Base-by-base conservation (phyloP, 495 filamentous ascomycete species). In the Echria macrotheca region DNA sequence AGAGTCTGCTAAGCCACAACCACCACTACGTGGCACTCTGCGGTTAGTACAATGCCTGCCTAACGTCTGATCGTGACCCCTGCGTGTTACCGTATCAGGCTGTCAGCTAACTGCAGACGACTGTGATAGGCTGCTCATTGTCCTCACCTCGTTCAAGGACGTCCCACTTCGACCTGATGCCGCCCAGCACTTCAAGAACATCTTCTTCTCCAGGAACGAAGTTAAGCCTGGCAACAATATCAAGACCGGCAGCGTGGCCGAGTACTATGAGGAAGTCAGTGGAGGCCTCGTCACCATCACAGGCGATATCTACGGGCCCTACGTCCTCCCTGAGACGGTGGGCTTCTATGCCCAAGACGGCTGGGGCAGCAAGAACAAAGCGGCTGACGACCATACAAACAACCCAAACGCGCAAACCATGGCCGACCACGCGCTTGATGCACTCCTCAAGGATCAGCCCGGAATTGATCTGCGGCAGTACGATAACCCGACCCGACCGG, bases 121-220 rank as follows among this genome's bases (percentile, higher is more conserved):
- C n/a, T n/a, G n/a, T n/a, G n/a, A n/a, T n/a, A n/a, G n/a, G n/a
- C n/a, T n/a, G n/a, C n/a, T 35, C 31, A 11, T 35, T 3, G 9
- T 35, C 31, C 12, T 3, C 31, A 4, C 17, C 31, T 10, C 40
- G 8, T 24, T 11, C 40, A 24, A 44, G 22, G 11, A 44, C 2
- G 28, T 44, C 10, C 18, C 17, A n/a, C n/a, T n/a, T n/a, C n/a
- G n/a, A 21, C n/a, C 19, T 5, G 40, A n/a, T 15, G 19, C 21
- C 7, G 40, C 23, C 3, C 11, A 52, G 21, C 38, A 46, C 31
- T 56, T 56, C 41, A 24, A 41, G 5, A 39, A 42, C n/a, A 40
- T 56, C 14, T 56, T 56, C 41, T 56, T 56, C 48, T 52, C 53
- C 31, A n/a, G n/a, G n/a, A n/a, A n/a, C n/a, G n/a, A n/a, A n/a